Evolutionary conservation across 495 filamentous ascomycete species (phyloP), one percentile per base, ranked within the genome.

Genomic region (Penicillium odoratum): DNA sequence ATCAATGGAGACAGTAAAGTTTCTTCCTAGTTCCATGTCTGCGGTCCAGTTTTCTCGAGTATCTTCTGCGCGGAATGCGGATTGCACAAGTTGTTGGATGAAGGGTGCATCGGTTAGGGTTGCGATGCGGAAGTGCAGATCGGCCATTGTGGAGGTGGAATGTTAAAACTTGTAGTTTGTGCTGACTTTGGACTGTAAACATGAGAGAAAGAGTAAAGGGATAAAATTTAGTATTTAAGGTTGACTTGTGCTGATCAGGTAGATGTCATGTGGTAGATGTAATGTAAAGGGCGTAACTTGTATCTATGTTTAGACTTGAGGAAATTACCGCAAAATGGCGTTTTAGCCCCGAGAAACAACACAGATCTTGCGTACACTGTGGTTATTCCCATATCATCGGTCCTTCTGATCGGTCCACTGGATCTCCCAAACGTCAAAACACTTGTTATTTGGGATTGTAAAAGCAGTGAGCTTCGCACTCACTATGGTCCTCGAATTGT

Each of bases 21-120:
- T 62, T 0, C 59, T 45, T 1, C 69, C 54, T 18, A 80, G 66
- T 8, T 72, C 67, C 38, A 70, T 61, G 44, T 73, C 63, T 8
- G 68, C 73, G 2, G 72, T 77, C 77, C 76, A 80, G 51, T 67
- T 71, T 42, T 59, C 29, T 21, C 72, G 57, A 59, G 55, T 73
- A 28, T 74, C 67, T 18, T 71, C 66, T 47, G 75, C 69, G 43
- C 72, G 76, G 57, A 77, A 79, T 11, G 77, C 75, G 6, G 69
- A 69, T 61, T 75, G 65, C 0, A 79, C 69, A 6, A 79, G 66
- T 33, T 56, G 53, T 9, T 68, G 65, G 30, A 76, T 45, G n/a
- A 28, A 46, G 7, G 33, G n/a, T 8, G 61, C 73, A 55, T 76
- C 69, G 1, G 60, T 61, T 25, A n/a, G 44, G 10, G 59, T 71